Conservation (phyloP, 805 yeast species). For the Aciculoconidium aculeatum region DNA sequence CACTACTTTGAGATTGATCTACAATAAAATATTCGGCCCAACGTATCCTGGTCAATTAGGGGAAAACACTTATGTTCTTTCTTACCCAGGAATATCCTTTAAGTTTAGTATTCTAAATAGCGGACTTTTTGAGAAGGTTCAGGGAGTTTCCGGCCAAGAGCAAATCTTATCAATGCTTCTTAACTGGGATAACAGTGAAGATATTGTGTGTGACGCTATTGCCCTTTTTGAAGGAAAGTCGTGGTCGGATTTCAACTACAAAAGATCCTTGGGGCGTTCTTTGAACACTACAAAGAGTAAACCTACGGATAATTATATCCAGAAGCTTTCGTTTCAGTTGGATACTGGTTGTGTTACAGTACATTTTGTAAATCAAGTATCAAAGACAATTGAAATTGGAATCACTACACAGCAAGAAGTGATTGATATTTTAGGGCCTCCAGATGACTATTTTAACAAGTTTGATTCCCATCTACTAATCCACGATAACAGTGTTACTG, state of each 20-base stretch:
- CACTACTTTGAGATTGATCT: constrained; percentile 37
- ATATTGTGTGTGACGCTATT: constrained; percentile 32
- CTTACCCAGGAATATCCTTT: constrained; percentile 55
- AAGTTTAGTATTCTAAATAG: constrained; percentile 29
- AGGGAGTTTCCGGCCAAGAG: constrained; percentile 13
- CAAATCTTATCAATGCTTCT: constrained; percentile 21
- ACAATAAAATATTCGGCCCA: constrained; percentile 56
- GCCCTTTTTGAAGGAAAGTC: constrained; percentile 36
- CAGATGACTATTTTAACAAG: constrained; percentile 46
- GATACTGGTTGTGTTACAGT: constrained; percentile 19
- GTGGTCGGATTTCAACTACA: constrained; percentile 14
- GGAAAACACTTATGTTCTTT: constrained; percentile 34
- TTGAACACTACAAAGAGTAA: constrained; percentile 1
- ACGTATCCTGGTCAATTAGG: constrained; percentile 48
- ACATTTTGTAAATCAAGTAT: constrained; percentile 7
- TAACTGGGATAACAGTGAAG: constrained; percentile 28
- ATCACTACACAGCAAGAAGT: constrained; percentile 45
- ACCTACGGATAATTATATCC: constrained; percentile 5
- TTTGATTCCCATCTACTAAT: constrained; percentile 39
- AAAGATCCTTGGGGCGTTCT: constrained; percentile 1
- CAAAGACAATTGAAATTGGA: constrained; percentile 27
- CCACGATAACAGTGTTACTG: constrained; percentile 22
- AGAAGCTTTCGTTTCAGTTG: constrained; percentile 13
- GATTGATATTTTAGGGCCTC: constrained; percentile 46
- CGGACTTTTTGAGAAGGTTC: constrained; percentile 13